These are phyloP conservation scores for Eucalyptus virginea DNA, from an alignment of 345 rosid species.

Conservation along the genomic window DNA sequence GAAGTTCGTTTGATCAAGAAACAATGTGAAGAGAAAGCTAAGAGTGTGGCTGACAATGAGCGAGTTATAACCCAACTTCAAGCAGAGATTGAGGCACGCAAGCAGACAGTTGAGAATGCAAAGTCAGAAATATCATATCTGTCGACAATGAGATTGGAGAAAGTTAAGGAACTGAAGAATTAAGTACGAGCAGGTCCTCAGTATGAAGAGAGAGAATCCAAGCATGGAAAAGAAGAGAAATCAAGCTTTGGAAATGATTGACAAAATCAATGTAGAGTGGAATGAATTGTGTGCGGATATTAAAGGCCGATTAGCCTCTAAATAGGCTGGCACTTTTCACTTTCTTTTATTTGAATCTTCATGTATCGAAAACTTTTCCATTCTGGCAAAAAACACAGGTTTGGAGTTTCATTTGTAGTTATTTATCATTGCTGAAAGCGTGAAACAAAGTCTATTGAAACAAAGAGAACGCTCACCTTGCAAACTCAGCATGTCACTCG, in stretches of 20 bases:
- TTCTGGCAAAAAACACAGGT: not conserved
- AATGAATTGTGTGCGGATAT: not conserved
- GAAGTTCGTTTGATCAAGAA: not conserved
- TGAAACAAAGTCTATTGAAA: not conserved
- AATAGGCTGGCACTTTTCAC: not conserved
- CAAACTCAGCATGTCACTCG: not conserved
- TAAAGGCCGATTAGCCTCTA: not conserved
- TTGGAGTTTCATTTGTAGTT: not conserved
- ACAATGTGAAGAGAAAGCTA: not conserved
- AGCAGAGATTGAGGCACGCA: not conserved
- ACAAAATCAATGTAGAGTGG: not conserved
- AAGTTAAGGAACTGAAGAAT: not conserved
- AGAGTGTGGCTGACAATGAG: not conserved
- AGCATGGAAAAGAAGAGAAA: not conserved
- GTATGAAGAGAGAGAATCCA: not conserved
- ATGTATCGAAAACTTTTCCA: not conserved
- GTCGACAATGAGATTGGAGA: not conserved
- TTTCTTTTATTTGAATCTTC: not conserved
- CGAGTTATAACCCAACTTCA: not conserved
- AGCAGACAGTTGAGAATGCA: not conserved
- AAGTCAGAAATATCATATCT: not conserved
- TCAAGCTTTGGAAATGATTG: not conserved
- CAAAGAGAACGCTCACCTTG: not conserved
- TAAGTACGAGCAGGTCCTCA: not conserved
- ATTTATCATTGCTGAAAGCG: not conserved